Conservation (phyloP, 441 rosid species). For the Eruca vesicaria region DNA sequence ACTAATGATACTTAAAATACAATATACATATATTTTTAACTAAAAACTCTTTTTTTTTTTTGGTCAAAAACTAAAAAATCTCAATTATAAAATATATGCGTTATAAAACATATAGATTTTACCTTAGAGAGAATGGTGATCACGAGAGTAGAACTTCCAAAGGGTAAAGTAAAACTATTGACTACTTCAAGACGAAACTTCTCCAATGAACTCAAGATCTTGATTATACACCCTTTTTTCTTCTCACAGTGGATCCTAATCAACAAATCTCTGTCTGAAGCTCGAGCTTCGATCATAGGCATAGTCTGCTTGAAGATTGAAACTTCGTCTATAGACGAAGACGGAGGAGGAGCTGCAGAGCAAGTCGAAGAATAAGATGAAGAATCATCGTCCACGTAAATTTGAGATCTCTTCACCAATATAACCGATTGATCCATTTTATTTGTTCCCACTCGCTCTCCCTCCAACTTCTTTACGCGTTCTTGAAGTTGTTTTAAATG, state of each 20-base stretch:
- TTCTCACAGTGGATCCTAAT: slow-evolving; percentile 73
- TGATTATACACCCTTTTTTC: slow-evolving; percentile 42
- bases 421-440: slow-evolving; percentile 62
- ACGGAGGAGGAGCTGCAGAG: slow-evolving; percentile 35
- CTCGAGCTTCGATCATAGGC: slow-evolving; percentile 82
- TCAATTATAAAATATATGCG: background rate
- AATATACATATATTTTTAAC: background rate
- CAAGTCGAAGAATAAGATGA: slow-evolving; percentile 40
- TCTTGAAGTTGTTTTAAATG: slow-evolving; percentile 78
- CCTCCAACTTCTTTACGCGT: slow-evolving; percentile 54
- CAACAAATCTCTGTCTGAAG: slow-evolving; percentile 60
- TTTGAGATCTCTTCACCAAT: slow-evolving; percentile 57
- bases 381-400: slow-evolving; percentile 45
- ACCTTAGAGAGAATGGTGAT: slow-evolving; percentile 78
- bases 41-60: too few relatives aligned
- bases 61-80: too few relatives aligned
- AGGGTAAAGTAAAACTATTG: slow-evolving; percentile 59
- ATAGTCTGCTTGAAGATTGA: slow-evolving; percentile 32
- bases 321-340: slow-evolving; percentile 30
- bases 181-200: slow-evolving; percentile 50
- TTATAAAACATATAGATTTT: background rate
- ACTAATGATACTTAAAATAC: too few relatives aligned
- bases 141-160: slow-evolving; percentile 68
- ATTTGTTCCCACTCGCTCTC: slow-evolving; percentile 33
- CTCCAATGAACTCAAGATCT: slow-evolving; percentile 56